Evolutionary conservation across 306 rosid species (phyloP).

Genomic region (Citrullus amarus): DNA sequence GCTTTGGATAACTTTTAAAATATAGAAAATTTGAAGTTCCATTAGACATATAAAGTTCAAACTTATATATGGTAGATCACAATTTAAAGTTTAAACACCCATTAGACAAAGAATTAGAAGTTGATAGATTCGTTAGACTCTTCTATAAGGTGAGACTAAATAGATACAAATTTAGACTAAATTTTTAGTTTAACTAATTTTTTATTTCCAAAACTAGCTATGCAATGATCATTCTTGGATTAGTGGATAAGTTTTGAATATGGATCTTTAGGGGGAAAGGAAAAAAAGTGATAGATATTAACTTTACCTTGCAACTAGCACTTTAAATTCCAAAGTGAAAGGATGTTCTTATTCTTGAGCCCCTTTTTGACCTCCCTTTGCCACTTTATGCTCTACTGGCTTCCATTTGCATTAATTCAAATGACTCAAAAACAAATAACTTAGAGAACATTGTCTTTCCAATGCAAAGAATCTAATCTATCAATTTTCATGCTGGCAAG

Average conservation of each 20-base stretch:
- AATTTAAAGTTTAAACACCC: no score
- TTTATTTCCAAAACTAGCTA: no score
- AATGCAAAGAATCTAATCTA: slow-evolving; percentile 4
- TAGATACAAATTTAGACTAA: no score
- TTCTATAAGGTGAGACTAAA: no score
- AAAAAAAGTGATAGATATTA: not conserved
- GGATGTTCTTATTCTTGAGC: slow-evolving; percentile 1
- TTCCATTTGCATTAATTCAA: not conserved
- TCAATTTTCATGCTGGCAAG: slow-evolving; percentile 1
- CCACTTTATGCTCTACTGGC: slow-evolving; percentile 4
- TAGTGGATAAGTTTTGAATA: not conserved
- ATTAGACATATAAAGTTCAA: no score
- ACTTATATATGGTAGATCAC: no score
- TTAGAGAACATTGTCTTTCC: not conserved
- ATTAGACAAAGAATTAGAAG: no score
- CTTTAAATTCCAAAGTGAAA: slow-evolving; percentile 1
- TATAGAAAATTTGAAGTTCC: no score
- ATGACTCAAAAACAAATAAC: not conserved
- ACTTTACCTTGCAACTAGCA: not conserved
- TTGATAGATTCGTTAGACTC: no score
- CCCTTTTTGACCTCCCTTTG: not conserved
- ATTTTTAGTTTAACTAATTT: no score
- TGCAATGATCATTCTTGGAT: not conserved
- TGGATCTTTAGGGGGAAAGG: not conserved
- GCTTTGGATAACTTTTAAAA: no score